Evolutionary conservation across 1,284 basidiomycete genomes (phyloP).

Genomic region (Trichosporon asahii): DNA sequence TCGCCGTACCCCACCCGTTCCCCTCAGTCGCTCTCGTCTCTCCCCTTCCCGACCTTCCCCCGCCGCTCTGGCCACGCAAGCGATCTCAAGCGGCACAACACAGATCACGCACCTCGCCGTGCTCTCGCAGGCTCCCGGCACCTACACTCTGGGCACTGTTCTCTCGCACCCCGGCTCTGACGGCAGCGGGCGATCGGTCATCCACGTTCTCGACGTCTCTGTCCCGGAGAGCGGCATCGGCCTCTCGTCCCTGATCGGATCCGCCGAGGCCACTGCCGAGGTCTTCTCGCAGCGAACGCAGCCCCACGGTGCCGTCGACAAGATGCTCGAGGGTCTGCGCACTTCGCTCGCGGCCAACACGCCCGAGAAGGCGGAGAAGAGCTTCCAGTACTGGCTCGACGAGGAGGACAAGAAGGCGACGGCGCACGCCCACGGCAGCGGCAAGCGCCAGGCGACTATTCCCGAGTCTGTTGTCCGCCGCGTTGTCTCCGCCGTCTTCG

Average conservation of each 20-base stretch:
- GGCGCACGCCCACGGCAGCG: neutral
- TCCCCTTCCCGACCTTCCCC: conserved; percentile 32
- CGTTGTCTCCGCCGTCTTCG: conserved; percentile 28
- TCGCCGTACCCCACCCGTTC: conserved; percentile 30
- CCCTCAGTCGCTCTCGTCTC: conserved; percentile 36
- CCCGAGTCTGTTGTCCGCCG: conserved; percentile 15
- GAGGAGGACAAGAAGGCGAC: conserved; percentile 18
- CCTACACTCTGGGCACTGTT: conserved; percentile 24
- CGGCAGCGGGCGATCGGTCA: conserved; percentile 30
- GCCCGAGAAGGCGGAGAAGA: conserved; percentile 19
- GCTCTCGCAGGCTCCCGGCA: conserved; percentile 19
- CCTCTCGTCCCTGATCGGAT: conserved; percentile 38
- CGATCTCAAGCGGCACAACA: conserved; percentile 27
- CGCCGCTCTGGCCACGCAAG: conserved; percentile 28
- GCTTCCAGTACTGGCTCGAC: conserved; percentile 23
- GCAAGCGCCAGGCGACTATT: conserved; percentile 5
- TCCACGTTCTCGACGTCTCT: conserved; percentile 39
- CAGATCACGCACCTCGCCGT: conserved; percentile 32
- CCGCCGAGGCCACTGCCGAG: conserved; percentile 25
- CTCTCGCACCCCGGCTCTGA: conserved; percentile 15
- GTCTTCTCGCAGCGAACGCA: conserved; percentile 23
- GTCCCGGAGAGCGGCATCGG: conserved; percentile 40
- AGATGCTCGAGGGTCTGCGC: conserved; percentile 17
- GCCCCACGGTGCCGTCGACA: neutral
- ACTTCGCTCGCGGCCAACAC: conserved; percentile 14